Evolutionary conservation across 2,329 filamentous ascomycete species (phyloP).

Genomic region (Ophiostoma triangulosporum): DNA sequence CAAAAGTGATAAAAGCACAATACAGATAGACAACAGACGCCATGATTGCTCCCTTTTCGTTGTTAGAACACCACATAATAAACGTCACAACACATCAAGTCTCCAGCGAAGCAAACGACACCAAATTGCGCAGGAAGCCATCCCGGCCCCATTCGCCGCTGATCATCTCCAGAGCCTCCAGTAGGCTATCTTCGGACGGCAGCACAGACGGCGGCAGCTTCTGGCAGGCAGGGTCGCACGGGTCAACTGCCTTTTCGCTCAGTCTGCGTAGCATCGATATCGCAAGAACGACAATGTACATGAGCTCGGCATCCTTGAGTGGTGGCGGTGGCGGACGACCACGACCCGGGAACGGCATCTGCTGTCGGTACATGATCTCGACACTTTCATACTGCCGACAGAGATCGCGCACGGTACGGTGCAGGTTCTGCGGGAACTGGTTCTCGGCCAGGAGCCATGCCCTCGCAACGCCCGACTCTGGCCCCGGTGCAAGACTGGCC

Average conservation of each 20-base stretch:
- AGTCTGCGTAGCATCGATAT: slow-evolving; percentile 55
- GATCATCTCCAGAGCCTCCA: slow-evolving; percentile 53
- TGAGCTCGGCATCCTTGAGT: slow-evolving; percentile 36
- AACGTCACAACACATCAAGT: neutral
- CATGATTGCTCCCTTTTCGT: neutral
- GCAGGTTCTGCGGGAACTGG: slow-evolving; percentile 68
- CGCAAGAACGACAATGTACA: slow-evolving; percentile 54
- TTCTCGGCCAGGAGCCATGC: slow-evolving; percentile 75
- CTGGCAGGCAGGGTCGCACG: slow-evolving; percentile 31
- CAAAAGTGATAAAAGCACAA: neutral
- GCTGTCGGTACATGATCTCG: slow-evolving; percentile 9
- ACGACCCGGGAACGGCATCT: slow-evolving; percentile 8
- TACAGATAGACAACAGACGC: slow-evolving; percentile 1
- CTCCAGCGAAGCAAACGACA: slow-evolving; percentile 46
- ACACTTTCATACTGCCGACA: slow-evolving; percentile 43
- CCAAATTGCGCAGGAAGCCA: slow-evolving; percentile 53
- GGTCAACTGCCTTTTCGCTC: slow-evolving; percentile 52
- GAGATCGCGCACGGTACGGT: slow-evolving; percentile 61
- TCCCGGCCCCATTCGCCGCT: slow-evolving; percentile 49
- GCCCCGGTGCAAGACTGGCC: slow-evolving; percentile 48
- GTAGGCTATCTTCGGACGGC: slow-evolving; percentile 52
- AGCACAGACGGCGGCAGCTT: slow-evolving; percentile 47
- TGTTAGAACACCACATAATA: slow-evolving; percentile 4
- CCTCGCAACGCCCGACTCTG: slow-evolving; percentile 59
- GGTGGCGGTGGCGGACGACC: slow-evolving; percentile 12